Base-by-base conservation (phyloP, 2,329 filamentous ascomycete species). In the Exophiala viscosa region DNA sequence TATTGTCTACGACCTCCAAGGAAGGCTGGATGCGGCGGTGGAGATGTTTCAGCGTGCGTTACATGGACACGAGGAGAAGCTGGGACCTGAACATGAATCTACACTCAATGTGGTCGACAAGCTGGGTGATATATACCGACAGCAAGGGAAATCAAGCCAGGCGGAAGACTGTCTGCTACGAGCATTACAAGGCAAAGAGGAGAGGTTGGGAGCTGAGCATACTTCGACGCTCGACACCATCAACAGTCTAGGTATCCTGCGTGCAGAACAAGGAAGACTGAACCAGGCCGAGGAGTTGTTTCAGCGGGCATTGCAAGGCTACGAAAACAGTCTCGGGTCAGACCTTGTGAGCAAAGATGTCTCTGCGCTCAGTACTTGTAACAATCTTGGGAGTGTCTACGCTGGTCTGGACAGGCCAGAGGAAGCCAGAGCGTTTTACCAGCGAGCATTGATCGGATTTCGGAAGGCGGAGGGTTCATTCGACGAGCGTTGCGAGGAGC, bases 1-100 rank as follows among this genome's bases (percentile, higher is more conserved):
- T 9, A 5, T 6, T 14, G 11, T 38, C 5, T 15, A 10, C n/a
- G 14, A 3, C 10, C 44, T 59, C 17, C 60, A 60, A 39, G 62
- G 60, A 31, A 60, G 60, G 57, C 57, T 62, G 11, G 41, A 58
- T 11, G 53, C 62, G 56, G 59, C 62, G 44, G 60, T 60, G 46
- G 31, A 58, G 38, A 40, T 40, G 38, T 40, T 17, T 17, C 2
- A 10, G 17, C 38, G 38, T 7, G 38, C 38, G 38, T 17, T 40
- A 10, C n/a, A 10, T 4, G 36, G 36, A 6, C 5, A 3, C 3
- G 36, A 40, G 36, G 17, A 40, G n/a, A 17, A 6, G n/a, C 7
- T 17, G n/a, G n/a, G 38, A 3, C 7, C n/a, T 10, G n/a, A 40
- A 10, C n/a, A 23, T 23, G 6, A 3, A 23, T 23, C 6, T 3